Conservation (phyloP, 2,329 filamentous ascomycete genomes). For the Diaporthe longicolla region DNA sequence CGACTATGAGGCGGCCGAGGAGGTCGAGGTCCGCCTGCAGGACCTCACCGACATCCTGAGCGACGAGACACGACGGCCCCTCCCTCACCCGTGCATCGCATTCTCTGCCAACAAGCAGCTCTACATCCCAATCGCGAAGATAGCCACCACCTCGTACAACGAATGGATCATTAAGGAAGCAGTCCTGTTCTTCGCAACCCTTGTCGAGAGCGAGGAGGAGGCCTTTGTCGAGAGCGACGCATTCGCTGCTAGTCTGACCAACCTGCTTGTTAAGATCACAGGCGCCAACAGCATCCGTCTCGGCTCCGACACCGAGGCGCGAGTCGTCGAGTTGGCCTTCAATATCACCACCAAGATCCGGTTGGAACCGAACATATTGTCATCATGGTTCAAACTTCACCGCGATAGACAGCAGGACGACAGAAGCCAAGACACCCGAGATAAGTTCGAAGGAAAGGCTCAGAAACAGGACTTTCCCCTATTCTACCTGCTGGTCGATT, state of each 20-base stretch:
- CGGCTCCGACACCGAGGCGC: constrained; percentile 85
- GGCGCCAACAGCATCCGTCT: constrained; percentile 81
- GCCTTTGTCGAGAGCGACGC: constrained; percentile 89
- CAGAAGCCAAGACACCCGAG: constrained; percentile 62
- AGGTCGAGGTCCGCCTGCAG: constrained; percentile 73
- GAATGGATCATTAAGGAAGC: constrained; percentile 88
- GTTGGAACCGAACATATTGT: constrained; percentile 86
- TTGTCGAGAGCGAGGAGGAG: constrained; percentile 97
- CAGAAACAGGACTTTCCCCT: constrained; percentile 94
- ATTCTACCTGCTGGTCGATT: constrained; percentile 95
- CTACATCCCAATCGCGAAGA: constrained; percentile 90
- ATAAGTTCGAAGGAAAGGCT: constrained; percentile 85
- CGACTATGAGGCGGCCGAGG: constrained; percentile 74
- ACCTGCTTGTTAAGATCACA: constrained; percentile 84
- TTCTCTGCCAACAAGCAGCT: constrained; percentile 90
- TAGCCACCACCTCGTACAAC: constrained; percentile 87
- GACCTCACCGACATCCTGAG: constrained; percentile 80
- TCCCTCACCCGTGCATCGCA: constrained; percentile 91
- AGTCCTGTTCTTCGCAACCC: constrained; percentile 87
- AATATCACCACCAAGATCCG: constrained; percentile 97
- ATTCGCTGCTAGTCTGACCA: constrained; percentile 90
- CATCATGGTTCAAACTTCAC: constrained; percentile 88
- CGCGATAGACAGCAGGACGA: constrained; percentile 55
- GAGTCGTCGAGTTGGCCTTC: constrained; percentile 93
- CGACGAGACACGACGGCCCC: constrained; percentile 89